phyloP scores from a whole-genome alignment of 2,329 filamentous ascomycete species.

The Aureobasidium zeae region DNA sequence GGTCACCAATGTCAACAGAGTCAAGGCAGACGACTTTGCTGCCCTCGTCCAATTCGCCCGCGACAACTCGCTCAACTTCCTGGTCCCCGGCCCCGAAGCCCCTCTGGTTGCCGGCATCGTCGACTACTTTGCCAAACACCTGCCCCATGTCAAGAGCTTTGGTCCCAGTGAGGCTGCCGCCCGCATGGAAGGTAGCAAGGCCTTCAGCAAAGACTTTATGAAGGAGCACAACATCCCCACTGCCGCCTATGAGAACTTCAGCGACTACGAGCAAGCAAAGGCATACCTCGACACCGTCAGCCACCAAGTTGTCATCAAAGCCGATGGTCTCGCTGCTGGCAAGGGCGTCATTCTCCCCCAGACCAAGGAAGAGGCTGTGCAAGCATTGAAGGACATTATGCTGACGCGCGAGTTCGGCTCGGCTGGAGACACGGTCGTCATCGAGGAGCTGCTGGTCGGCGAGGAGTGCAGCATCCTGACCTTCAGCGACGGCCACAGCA shows the following conservation, averaged over 20 bases:
- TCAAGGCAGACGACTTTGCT: slow-evolving; percentile 68
- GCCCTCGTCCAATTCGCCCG: slow-evolving; percentile 67
- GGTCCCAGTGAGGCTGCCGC: slow-evolving; percentile 79
- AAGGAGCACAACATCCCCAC: slow-evolving; percentile 81
- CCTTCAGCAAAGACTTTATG: slow-evolving; percentile 98
- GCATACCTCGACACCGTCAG: slow-evolving; percentile 63
- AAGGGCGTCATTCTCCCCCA: slow-evolving; percentile 90
- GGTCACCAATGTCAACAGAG: slow-evolving; percentile 52
- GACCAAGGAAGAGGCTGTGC: slow-evolving; percentile 71
- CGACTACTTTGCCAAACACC: slow-evolving; percentile 58
- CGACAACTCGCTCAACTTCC: slow-evolving; percentile 65
- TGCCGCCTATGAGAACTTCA: slow-evolving; percentile 80
- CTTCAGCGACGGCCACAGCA: slow-evolving; percentile 81
- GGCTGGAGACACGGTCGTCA: slow-evolving; percentile 84
- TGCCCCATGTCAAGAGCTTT: slow-evolving; percentile 60
- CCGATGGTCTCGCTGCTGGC: slow-evolving; percentile 79
- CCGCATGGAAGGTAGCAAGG: slow-evolving; percentile 90
- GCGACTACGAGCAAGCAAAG: slow-evolving; percentile 26
- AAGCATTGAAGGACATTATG: slow-evolving; percentile 84
- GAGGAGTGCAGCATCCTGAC: slow-evolving; percentile 87
- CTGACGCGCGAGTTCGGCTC: slow-evolving; percentile 73
- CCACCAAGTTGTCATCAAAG: slow-evolving; percentile 85
- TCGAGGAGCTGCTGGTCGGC: slow-evolving; percentile 86
- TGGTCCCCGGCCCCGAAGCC: slow-evolving; percentile 84
- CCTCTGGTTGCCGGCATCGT: slow-evolving; percentile 89